Conservation (phyloP, 2,329 filamentous ascomycete species). For the Neofusicoccum parvum region DNA sequence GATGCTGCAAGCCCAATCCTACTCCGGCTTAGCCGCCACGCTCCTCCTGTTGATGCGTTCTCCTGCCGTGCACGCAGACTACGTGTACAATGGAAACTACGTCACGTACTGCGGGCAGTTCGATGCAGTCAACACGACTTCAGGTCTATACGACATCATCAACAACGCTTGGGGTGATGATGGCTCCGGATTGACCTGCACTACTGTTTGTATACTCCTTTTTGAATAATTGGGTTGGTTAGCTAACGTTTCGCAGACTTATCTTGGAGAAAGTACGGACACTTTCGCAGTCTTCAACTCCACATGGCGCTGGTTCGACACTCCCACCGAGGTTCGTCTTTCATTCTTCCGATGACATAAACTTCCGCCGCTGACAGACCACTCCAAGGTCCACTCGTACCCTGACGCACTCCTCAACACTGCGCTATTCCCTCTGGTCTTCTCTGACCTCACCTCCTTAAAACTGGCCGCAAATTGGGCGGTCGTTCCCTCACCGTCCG, state of each 20-base stretch:
- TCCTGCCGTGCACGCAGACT: background rate
- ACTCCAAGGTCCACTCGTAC: slow-evolving; percentile 18
- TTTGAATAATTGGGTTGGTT: background rate
- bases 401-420: slow-evolving; percentile 22
- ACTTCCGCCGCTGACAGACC: background rate
- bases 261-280: slow-evolving; percentile 11
- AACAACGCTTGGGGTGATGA: slow-evolving; percentile 20
- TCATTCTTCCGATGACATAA: no score
- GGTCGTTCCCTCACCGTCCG: slow-evolving; percentile 8
- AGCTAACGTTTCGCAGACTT: background rate
- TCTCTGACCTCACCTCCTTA: slow-evolving; percentile 12
- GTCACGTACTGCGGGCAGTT: slow-evolving; percentile 1
- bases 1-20: no score
- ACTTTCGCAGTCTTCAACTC: slow-evolving; percentile 17
- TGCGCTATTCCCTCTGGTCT: slow-evolving; percentile 4
- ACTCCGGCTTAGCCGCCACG: background rate
- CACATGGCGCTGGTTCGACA: slow-evolving; percentile 20
- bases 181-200: slow-evolving; percentile 18
- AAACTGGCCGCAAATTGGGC: slow-evolving; percentile 14
- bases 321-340: background rate
- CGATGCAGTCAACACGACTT: slow-evolving; percentile 7
- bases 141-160: slow-evolving; percentile 5
- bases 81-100: background rate
- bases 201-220: slow-evolving; percentile 10
- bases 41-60: background rate